A percentile compares a stretch with the other conserved stretches of the same genome.
Conservation (phyloP, 1,284 basidiomycete species). For the Veloboletus limbatus region DNA sequence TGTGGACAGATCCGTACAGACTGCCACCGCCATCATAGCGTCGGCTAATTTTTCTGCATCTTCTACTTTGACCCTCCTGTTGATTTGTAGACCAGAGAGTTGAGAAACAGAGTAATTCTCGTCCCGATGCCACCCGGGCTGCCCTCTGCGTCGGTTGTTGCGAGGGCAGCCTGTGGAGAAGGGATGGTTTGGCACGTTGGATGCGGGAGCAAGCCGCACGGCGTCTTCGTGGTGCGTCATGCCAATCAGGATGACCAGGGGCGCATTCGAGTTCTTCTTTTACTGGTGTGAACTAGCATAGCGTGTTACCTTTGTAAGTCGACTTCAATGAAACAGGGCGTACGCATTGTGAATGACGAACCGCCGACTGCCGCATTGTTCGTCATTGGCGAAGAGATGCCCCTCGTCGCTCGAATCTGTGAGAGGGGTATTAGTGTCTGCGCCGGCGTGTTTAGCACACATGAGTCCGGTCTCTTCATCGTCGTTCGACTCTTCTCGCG, state of each 20-base stretch:
- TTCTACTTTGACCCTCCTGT: slow-evolving; percentile 37
- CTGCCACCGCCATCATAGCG: slow-evolving; percentile 12
- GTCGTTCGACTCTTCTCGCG: slow-evolving; percentile 35
- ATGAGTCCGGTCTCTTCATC: slow-evolving; percentile 28
- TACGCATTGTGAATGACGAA: slow-evolving; percentile 47
- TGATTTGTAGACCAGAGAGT: slow-evolving; percentile 57
- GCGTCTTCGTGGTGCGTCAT: slow-evolving; percentile 64
- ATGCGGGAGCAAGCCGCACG: slow-evolving; percentile 27
- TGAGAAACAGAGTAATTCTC: slow-evolving; percentile 61
- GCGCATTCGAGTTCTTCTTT: slow-evolving; percentile 49
- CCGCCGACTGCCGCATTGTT: slow-evolving; percentile 70
- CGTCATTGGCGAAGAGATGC: slow-evolving; percentile 66
- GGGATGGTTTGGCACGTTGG: slow-evolving; percentile 37
- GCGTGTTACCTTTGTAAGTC: slow-evolving; percentile 23
- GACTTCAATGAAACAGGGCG: slow-evolving; percentile 6
- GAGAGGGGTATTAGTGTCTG: slow-evolving; percentile 23
- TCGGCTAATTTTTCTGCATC: slow-evolving; percentile 26
- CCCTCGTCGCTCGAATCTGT: slow-evolving; percentile 63
- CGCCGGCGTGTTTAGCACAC: slow-evolving; percentile 19
- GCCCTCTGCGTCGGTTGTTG: slow-evolving; percentile 67
- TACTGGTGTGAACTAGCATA: slow-evolving; percentile 42
- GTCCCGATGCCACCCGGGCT: slow-evolving; percentile 79
- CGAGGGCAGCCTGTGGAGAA: slow-evolving; percentile 66
- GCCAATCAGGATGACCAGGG: slow-evolving; percentile 91
- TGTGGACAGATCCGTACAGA: slow-evolving; percentile 18